Evolutionary conservation across 108 stramenopile species (phyloP), one percentile per base, ranked within the genome.

Genomic region (Cyclotella cryptica): DNA sequence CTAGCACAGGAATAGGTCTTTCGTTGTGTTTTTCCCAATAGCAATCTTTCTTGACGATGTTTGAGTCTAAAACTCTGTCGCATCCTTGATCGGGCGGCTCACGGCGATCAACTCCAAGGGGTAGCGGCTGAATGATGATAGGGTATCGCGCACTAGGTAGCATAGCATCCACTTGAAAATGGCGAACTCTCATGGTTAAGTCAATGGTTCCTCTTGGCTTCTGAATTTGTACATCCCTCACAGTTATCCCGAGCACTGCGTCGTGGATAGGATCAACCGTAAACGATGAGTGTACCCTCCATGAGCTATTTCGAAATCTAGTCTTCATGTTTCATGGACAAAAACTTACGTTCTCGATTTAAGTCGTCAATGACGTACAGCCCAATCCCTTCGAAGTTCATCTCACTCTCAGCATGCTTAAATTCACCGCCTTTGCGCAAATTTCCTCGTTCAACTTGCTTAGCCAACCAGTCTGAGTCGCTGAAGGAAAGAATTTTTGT

Each of bases 121-220:
- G 79, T 3, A 75, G 26, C 19, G 79, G 79, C 27, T 75, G 71
- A 29, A 75, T 52, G 19, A 80, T 80, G 9, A 70, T 72, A 10
- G 79, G 79, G 27, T 75, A 75, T 21, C 64, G 74, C 19, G 79
- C 79, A 49, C 39, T 42, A 0, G 59, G 68, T 21, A 69, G 29
- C 79, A 80, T 80, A 3, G 62, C 51, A 41, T 80, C 79, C 13
- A 75, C 40, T 55, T 80, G 79, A 63, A 80, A 52, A 45, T 80
- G 79, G 26, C 79, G 51, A 2, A 75, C 67, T 40, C 54, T 14
- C 13, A 52, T 18, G n/a, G 45, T 69, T 18, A 60, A 21, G 13
- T 63, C 62, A 22, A 53, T 80, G 3, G 67, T 53, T 13, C 59
- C 73, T 44, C 30, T 42, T 13, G 51, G 60, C 41, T 75, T 80